Base-by-base conservation (phyloP, 2,329 filamentous ascomycete species). In the Coniochaeta hoffmannii region DNA sequence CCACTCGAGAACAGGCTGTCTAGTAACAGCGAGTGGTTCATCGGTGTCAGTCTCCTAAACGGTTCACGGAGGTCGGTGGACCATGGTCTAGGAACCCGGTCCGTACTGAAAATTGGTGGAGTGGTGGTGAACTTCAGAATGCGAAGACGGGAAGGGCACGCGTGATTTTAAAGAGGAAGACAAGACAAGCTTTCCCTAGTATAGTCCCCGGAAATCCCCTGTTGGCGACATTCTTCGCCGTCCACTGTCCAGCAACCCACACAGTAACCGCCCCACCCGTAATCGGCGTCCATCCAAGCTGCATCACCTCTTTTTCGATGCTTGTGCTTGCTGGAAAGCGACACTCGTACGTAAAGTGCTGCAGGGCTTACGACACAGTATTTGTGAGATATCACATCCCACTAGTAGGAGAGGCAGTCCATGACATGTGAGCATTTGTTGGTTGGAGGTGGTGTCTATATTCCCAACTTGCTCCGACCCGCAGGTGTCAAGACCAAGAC, bases 1-100 rank as follows among this genome's bases (percentile, higher is more conserved):
- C 52, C 9, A 51, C 49, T 32, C 49, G 49, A 58, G 55, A 56
- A 58, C 54, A 32, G 49, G 59, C 60, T 59, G 60, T 61, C 60
- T 61, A 59, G 32, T 59, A 61, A 61, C 60, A 60, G 60, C 58
- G 56, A 32, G 53, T 44, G 58, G 26, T 57, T 56, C 55, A 57
- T 59, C 57, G 55, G 56, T 54, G 58, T 54, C 53, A 55, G 34
- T 31, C 26, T 35, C 36, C 35, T 32, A 51, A 32, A 35, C 24
- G 24, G 53, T 1, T 61, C 59, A 61, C 53, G 53, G 41, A 50
- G 56, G 55, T 46, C 31, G 49, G 26, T 34, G 51, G 53, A 54
- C 35, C 49, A 51, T 51, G 49, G 49, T 51, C 49, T 12, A 51
- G 28, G 49, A 51, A 34, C 46, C 49, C 4, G 10, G 49, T 28